phyloP scores from a whole-genome alignment of 495 filamentous ascomycete species.

The Neurospora sp. region DNA sequence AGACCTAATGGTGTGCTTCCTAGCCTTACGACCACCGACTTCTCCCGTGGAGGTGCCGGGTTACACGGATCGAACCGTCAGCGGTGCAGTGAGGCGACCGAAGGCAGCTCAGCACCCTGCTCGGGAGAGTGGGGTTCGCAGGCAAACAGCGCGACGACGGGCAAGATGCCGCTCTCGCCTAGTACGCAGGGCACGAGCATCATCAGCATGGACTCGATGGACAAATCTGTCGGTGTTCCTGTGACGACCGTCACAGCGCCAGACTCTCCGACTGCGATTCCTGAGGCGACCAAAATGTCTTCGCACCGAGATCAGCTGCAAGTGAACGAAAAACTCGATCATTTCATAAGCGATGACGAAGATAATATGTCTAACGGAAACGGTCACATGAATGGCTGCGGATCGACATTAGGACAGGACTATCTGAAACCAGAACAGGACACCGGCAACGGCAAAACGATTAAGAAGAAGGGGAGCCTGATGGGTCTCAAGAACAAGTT shows the following conservation, averaged over 20 bases:
- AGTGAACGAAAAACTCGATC: background rate
- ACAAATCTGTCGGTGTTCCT: slow-evolving; percentile 30
- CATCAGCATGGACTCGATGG: slow-evolving; percentile 38
- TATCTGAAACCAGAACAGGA: background rate
- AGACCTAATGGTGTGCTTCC: slow-evolving; percentile 24
- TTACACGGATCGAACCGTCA: slow-evolving; percentile 28
- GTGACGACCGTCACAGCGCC: slow-evolving; percentile 28
- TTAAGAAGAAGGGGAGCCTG: slow-evolving; percentile 39
- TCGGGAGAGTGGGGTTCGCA: slow-evolving; percentile 44
- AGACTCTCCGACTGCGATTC: slow-evolving; percentile 21
- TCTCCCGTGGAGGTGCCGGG: slow-evolving; percentile 19
- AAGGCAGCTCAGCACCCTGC: slow-evolving; percentile 37
- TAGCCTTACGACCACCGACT: slow-evolving; percentile 18
- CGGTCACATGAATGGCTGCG: slow-evolving; percentile 2
- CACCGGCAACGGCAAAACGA: slow-evolving; percentile 16
- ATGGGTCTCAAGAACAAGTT: slow-evolving; percentile 13
- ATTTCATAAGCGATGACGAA: background rate
- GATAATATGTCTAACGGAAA: background rate
- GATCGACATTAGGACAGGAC: background rate
- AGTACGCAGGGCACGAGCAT: slow-evolving; percentile 50
- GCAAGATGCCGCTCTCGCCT: slow-evolving; percentile 47
- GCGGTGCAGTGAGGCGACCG: slow-evolving; percentile 42
- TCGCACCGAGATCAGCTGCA: background rate
- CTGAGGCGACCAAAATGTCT: slow-evolving; percentile 13
- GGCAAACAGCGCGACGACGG: slow-evolving; percentile 45